Evolutionary conservation across 441 rosid species (phyloP).

Genomic region (Adansonia grandidieri): DNA sequence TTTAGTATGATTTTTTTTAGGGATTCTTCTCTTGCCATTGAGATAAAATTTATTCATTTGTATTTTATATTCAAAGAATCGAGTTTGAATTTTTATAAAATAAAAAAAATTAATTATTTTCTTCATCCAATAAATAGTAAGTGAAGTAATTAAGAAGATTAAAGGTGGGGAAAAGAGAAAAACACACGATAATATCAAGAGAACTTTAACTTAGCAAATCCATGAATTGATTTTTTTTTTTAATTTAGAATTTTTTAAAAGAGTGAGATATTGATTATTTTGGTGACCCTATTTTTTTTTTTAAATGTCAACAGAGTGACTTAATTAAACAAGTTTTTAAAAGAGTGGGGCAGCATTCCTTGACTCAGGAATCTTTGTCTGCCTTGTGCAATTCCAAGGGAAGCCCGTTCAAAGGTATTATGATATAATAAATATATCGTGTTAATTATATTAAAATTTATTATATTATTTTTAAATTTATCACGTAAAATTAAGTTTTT

Average conservation of each 20-base stretch:
- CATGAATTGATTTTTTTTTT: not conserved
- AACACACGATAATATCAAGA: constrained; percentile 1
- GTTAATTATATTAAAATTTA: too few species aligned
- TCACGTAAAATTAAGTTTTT: too few species aligned
- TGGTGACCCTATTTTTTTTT: not conserved
- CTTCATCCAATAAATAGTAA: too few species aligned
- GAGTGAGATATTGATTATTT: not conserved
- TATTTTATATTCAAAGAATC: too few species aligned
- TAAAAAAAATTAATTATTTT: too few species aligned
- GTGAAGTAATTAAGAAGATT: too few species aligned
- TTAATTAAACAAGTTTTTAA: not conserved
- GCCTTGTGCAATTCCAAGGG: constrained; percentile 50
- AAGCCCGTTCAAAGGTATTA: constrained; percentile 35
- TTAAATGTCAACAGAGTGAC: not conserved
- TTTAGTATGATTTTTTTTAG: too few species aligned
- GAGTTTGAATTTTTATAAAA: too few species aligned
- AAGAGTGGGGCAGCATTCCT: constrained; percentile 50
- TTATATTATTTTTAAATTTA: too few species aligned
- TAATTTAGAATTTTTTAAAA: not conserved
- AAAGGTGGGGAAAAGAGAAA: not conserved
- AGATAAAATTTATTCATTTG: too few species aligned
- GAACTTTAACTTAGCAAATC: not conserved
- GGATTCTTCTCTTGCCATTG: too few species aligned
- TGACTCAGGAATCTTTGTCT: constrained; percentile 82
- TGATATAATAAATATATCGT: too few species aligned